A percentile compares a stretch with the other conserved stretches of the same genome.
Conservation (phyloP, 805 yeast genomes). For the Ogataea saltuana region DNA sequence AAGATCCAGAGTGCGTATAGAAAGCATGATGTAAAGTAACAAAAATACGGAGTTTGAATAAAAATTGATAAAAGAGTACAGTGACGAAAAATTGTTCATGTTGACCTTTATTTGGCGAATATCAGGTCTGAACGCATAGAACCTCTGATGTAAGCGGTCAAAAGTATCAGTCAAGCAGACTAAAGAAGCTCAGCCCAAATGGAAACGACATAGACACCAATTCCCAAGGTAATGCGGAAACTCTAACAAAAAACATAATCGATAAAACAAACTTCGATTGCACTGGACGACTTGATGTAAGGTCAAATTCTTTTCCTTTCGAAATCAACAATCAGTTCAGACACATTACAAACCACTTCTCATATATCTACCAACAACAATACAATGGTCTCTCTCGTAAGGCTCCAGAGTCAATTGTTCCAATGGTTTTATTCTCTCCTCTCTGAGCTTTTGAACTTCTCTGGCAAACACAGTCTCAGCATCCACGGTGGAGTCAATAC, state of each 20-base stretch:
- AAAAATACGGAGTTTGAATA: not conserved
- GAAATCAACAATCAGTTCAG: too few relatives aligned
- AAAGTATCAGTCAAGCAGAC: not conserved
- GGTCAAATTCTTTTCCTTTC: too few relatives aligned
- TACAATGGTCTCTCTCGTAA: constrained; percentile 99
- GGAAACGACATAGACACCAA: too few relatives aligned
- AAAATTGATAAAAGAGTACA: not conserved
- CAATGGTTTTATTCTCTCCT: constrained; percentile 96
- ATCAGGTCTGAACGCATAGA: not conserved
- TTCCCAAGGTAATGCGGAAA: too few relatives aligned
- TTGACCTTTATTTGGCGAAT: constrained; percentile 2
- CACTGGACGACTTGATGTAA: not conserved
- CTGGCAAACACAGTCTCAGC: constrained; percentile 99
- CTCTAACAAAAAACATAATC: too few relatives aligned
- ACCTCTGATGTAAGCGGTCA: not conserved
- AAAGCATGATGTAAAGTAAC: too few relatives aligned
- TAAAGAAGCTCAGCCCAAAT: not conserved
- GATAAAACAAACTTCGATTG: too few relatives aligned
- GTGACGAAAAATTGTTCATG: not conserved
- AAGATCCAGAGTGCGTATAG: too few relatives aligned
- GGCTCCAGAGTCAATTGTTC: constrained; percentile 99
- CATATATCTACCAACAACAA: constrained; percentile 94
- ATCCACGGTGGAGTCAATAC: constrained; percentile 99
- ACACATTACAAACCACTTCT: constrained; percentile 69
- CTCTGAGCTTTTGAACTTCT: constrained; percentile 98